phyloP scores from a whole-genome alignment of 805 yeast genomes.

The Yamadazyma tumulicola region DNA sequence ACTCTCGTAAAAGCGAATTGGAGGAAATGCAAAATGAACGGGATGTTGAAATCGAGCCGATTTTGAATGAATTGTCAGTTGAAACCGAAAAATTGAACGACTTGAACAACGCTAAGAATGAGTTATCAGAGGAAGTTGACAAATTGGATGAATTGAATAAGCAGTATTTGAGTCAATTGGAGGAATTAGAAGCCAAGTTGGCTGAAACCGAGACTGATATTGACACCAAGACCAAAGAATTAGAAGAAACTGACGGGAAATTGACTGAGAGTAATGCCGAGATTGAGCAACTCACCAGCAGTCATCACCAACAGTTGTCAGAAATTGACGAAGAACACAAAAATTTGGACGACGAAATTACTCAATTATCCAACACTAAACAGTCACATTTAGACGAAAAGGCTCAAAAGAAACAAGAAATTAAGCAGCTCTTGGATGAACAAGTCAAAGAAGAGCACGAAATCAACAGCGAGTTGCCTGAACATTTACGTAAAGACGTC shows the following conservation, averaged over 20 bases:
- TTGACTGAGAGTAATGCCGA: slow-evolving; percentile 38
- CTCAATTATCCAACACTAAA: slow-evolving; percentile 33
- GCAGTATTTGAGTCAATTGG: slow-evolving; percentile 42
- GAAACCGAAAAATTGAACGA: slow-evolving; percentile 50
- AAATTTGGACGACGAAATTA: slow-evolving; percentile 41
- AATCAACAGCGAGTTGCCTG: slow-evolving; percentile 50
- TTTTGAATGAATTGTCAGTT: slow-evolving; percentile 46
- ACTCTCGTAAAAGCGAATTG: slow-evolving; percentile 45
- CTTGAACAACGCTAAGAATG: slow-evolving; percentile 49
- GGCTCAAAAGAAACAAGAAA: slow-evolving; percentile 30
- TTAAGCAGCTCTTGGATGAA: slow-evolving; percentile 26
- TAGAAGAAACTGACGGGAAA: slow-evolving; percentile 31
- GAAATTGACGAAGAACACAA: slow-evolving; percentile 25
- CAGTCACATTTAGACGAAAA: slow-evolving; percentile 34
- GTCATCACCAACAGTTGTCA: slow-evolving; percentile 22
- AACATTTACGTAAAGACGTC: slow-evolving; percentile 41
- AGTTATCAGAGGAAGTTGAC: slow-evolving; percentile 40
- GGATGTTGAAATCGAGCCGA: slow-evolving; percentile 53
- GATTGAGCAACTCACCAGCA: slow-evolving; percentile 31
- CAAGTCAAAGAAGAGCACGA: slow-evolving; percentile 45
- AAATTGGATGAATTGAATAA: slow-evolving; percentile 43
- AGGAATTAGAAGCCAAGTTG: slow-evolving; percentile 42
- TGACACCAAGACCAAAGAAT: slow-evolving; percentile 28
- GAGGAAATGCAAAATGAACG: slow-evolving; percentile 48
- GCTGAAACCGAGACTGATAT: slow-evolving; percentile 37